A percentile compares a stretch with the other conserved stretches of the same genome.
Evolutionary conservation across 441 rosid species (phyloP).

Genomic region (Omphalea diandra): DNA sequence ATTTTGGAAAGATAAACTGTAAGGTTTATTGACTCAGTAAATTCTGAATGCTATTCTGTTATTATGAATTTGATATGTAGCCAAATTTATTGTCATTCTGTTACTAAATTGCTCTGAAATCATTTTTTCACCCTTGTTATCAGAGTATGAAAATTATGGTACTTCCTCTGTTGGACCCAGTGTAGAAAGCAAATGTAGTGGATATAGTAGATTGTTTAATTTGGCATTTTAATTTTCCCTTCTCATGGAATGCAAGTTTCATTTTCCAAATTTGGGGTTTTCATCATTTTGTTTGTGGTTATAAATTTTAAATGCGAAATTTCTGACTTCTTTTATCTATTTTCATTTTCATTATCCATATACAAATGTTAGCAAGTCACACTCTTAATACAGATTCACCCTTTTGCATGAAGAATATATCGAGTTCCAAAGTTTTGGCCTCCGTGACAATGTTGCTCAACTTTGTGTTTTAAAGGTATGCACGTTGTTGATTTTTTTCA

Average conservation of each 20-base stretch:
- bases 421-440: conserved; percentile 80
- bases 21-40: conserved; percentile 26
- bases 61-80: background rate
- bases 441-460: conserved; percentile 93
- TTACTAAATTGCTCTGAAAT: background rate
- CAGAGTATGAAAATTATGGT: background rate
- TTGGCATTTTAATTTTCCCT: conserved; percentile 2
- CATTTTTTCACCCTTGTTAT: background rate
- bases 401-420: conserved; percentile 76
- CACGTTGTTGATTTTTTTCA: background rate
- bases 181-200: background rate
- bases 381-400: conserved; percentile 61
- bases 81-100: background rate
- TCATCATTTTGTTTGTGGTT: conserved; percentile 1
- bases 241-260: background rate
- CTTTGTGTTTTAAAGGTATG: conserved; percentile 86
- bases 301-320: background rate
- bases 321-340: background rate
- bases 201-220: background rate
- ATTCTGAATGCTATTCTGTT: background rate
- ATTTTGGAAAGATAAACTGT: conserved; percentile 79
- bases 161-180: background rate
- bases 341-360: background rate
- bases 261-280: background rate
- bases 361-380: conserved; percentile 30